Evolutionary conservation across 2,329 filamentous ascomycete genomes (phyloP), one percentile per base, ranked within the genome.

Genomic region (Elsinoe ampelina): DNA sequence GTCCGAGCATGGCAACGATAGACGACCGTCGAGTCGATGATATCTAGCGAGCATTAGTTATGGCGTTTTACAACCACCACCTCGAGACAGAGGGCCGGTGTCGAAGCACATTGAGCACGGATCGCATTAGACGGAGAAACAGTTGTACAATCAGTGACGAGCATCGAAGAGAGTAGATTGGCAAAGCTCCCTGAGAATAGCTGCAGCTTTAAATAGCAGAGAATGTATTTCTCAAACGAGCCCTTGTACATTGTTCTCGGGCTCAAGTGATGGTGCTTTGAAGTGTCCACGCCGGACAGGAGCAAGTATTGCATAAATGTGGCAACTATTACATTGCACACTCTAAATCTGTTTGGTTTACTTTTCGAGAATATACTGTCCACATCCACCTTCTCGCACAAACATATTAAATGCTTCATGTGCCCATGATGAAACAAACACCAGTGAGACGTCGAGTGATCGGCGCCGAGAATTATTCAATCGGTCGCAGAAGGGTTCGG

Each of bases 361-460:
- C 26, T 8, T 5, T 30, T 30, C 7, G 26, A 30, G 8, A 2
- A 7, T 30, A 30, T 30, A 7, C 26, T 30, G 26, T 30, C 26
- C 8, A 30, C 26, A 2, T 5, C 7, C 2, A 30, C 26, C 7
- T 2, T 30, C 26, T 30, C 7, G 5, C 26, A 30, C 26, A 30
- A 30, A 30, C 26, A 30, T 30, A 3, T 7, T 5, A 30, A 7
- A 30, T 30, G 26, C 4, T 30, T 30, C 26, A 30, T 30, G 26
- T 30, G 26, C 19, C 19, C 45, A 50, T 50, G 19, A 12, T 50
- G 45, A 50, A 50, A 50, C 45, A 50, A 50, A 50, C 45, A 50
- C 8, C 4, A 15, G n/a, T 34, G 45, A 36, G 45, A 50, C 36
- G 22, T 20, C 45, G 45, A 36, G 48, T 39, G 48, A 52, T 52